phyloP scores from a whole-genome alignment of 2,329 filamentous ascomycete species.

The Phialemoniopsis sp. region DNA sequence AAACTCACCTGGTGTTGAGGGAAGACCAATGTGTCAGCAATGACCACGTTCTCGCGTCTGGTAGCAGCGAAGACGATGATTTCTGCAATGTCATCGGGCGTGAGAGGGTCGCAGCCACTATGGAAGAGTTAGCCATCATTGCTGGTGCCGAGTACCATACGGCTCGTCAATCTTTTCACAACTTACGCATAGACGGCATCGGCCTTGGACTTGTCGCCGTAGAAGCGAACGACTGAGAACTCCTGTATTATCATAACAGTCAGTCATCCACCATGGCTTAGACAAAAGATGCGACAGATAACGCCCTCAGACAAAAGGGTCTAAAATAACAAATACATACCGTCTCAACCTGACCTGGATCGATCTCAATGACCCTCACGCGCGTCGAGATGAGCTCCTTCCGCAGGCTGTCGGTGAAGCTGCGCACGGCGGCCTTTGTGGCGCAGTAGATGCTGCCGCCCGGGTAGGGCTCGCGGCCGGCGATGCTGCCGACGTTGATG shows the following conservation, averaged over 20 bases:
- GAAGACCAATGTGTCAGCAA: constrained; percentile 83
- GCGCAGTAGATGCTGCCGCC: constrained; percentile 92
- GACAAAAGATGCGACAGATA: too few relatives aligned
- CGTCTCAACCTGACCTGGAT: constrained; percentile 91
- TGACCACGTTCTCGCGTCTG: constrained; percentile 82
- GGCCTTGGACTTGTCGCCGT: constrained; percentile 84
- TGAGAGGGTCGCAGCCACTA: constrained; percentile 76
- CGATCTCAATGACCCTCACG: constrained; percentile 82
- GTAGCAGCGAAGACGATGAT: constrained; percentile 82
- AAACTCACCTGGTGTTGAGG: constrained; percentile 79
- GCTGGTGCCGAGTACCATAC: background rate
- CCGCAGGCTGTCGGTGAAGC: constrained; percentile 77
- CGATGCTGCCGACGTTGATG: constrained; percentile 90
- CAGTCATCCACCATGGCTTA: background rate
- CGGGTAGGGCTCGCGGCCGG: constrained; percentile 81
- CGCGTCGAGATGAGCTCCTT: constrained; percentile 78
- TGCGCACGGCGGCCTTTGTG: constrained; percentile 82
- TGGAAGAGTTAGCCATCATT: constrained; percentile 7
- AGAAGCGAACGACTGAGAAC: constrained; percentile 84
- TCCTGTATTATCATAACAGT: constrained; percentile 46
- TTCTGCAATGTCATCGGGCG: constrained; percentile 87
- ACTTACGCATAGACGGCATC: constrained; percentile 82
- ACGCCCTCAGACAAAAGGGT: too few relatives aligned
- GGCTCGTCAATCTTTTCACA: background rate
- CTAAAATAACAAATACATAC: constrained; percentile 30